Conservation (phyloP, 2,329 filamentous ascomycete genomes). For the Tolypocladium album region DNA sequence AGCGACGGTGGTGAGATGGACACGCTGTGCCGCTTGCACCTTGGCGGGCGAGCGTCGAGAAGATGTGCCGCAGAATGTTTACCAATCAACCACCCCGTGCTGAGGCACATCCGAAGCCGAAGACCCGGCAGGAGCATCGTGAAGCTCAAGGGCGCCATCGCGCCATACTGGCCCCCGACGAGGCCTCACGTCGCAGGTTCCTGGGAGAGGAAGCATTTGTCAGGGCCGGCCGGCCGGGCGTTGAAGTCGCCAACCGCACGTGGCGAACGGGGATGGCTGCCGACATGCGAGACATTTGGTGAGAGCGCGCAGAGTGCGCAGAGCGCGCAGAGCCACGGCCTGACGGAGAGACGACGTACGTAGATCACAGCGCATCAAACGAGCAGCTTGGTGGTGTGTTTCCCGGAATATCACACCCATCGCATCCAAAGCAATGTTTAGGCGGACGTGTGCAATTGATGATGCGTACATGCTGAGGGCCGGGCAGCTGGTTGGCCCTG, state of each 20-base stretch:
- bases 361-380: neutral
- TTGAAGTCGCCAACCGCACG: neutral
- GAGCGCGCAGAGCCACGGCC: too few relatives aligned
- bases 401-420: neutral
- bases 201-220: neutral
- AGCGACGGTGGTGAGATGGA: too few relatives aligned
- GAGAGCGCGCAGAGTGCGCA: neutral
- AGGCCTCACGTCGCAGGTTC: neutral
- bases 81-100: neutral
- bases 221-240: neutral
- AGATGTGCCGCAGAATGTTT: neutral
- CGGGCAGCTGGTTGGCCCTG: neutral
- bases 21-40: too few relatives aligned
- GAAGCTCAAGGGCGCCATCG: neutral
- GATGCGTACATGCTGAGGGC: neutral
- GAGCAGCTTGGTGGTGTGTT: neutral
- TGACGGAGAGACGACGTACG: neutral
- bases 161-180: neutral
- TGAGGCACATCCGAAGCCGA: neutral
- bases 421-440: neutral
- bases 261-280: neutral
- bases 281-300: neutral
- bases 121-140: neutral
- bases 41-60: neutral
- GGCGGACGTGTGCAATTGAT: neutral